Conservation (phyloP, 306 rosid genomes). For the Lotus japonicus region DNA sequence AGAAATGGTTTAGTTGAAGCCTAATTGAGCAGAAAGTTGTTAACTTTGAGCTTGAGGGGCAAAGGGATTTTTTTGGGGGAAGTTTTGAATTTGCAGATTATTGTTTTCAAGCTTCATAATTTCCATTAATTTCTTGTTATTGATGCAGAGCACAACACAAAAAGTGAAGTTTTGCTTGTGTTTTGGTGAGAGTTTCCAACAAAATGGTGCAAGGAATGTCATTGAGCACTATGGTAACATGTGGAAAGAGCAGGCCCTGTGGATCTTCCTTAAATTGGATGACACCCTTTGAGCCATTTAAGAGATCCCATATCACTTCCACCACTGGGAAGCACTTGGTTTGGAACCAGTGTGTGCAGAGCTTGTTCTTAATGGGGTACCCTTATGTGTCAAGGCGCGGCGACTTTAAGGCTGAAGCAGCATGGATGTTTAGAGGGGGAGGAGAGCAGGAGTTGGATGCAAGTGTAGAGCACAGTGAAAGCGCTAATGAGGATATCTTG, state of each 20-base stretch:
- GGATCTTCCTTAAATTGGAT: conserved; percentile 44
- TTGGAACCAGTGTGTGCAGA: conserved; percentile 34
- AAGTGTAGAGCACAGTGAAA: conserved; percentile 73
- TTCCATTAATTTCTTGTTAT: not conserved
- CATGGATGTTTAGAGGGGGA: conserved; percentile 78
- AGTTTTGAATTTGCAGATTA: not conserved
- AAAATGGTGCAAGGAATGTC: conserved; percentile 64
- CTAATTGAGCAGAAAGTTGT: not conserved
- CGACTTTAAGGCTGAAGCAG: conserved; percentile 50
- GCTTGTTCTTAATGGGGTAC: conserved; percentile 30
- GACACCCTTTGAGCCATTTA: conserved; percentile 37
- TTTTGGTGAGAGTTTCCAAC: conserved; percentile 2
- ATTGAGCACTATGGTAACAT: conserved; percentile 47
- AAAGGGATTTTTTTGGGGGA: not conserved
- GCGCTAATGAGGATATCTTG: conserved; percentile 81
- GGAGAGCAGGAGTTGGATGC: conserved; percentile 64
- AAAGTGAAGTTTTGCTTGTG: conserved; percentile 1
- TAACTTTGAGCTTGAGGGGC: not conserved
- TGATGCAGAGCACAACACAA: too few relatives aligned
- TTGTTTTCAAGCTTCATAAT: conserved; percentile 7
- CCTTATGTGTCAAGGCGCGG: conserved; percentile 35
- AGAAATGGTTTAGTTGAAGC: not conserved
- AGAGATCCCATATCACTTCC: conserved; percentile 28
- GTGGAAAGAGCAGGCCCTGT: conserved; percentile 35
- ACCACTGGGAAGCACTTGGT: conserved; percentile 26